Conservation (phyloP, 2,329 filamentous ascomycete species). For the Aspergillus tanneri region DNA sequence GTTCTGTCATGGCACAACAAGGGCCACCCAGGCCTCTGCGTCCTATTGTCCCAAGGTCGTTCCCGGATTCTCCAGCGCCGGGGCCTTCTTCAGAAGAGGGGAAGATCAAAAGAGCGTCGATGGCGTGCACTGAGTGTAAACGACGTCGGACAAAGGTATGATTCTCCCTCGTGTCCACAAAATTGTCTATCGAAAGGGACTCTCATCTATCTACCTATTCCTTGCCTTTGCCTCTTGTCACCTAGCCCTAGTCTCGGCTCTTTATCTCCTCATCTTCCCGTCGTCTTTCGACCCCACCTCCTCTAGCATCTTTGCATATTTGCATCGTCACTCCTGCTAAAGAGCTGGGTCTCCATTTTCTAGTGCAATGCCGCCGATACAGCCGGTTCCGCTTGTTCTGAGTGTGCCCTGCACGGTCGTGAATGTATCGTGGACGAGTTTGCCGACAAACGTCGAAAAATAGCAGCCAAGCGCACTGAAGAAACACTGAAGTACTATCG, state of each 20-base stretch:
- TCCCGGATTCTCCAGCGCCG: slow-evolving; percentile 18
- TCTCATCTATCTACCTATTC: too few species aligned
- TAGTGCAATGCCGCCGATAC: slow-evolving; percentile 32
- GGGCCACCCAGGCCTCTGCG: slow-evolving; percentile 26
- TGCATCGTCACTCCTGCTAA: neutral
- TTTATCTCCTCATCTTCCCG: too few species aligned
- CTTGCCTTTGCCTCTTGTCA: slow-evolving; percentile 6
- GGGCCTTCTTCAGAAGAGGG: slow-evolving; percentile 28
- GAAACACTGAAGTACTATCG: slow-evolving; percentile 31
- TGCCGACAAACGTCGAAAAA: slow-evolving; percentile 40
- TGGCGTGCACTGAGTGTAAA: slow-evolving; percentile 40
- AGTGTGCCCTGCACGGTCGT: slow-evolving; percentile 35
- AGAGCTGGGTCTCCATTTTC: slow-evolving; percentile 4
- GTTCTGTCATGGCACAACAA: slow-evolving; percentile 30
- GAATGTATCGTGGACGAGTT: slow-evolving; percentile 36
- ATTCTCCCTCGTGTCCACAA: neutral
- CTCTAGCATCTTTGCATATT: too few species aligned
- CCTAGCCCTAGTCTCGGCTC: too few species aligned
- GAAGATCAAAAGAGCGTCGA: slow-evolving; percentile 37
- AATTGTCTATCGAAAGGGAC: too few species aligned
- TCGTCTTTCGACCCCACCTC: too few species aligned
- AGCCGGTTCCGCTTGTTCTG: slow-evolving; percentile 30
- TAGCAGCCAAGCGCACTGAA: slow-evolving; percentile 28
- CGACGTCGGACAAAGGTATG: slow-evolving; percentile 39
- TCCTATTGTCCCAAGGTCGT: slow-evolving; percentile 33